phyloP scores from a whole-genome alignment of 2,329 filamentous ascomycete species.

The Curvularia verruculosa region DNA sequence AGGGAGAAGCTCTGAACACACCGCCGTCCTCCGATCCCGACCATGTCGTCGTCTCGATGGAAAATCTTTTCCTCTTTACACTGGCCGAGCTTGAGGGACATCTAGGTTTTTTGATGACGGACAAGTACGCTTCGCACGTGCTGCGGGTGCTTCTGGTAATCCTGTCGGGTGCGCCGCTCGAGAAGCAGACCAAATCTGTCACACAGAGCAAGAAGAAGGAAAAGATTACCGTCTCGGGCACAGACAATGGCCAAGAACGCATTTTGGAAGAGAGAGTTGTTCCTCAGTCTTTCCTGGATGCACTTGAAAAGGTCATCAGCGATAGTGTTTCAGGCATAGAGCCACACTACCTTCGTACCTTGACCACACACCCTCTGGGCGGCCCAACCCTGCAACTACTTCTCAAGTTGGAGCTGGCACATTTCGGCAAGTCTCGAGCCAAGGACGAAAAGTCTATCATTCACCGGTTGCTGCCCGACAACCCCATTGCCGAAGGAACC shows the following conservation, averaged over 20 bases:
- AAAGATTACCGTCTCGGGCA: slow-evolving; percentile 65
- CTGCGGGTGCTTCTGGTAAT: slow-evolving; percentile 85
- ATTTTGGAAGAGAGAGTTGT: slow-evolving; percentile 60
- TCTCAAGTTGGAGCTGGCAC: slow-evolving; percentile 80
- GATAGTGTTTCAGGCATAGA: slow-evolving; percentile 78
- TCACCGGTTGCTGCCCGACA: slow-evolving; percentile 78
- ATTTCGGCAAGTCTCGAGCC: slow-evolving; percentile 70
- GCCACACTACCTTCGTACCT: slow-evolving; percentile 76
- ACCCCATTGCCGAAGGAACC: slow-evolving; percentile 72
- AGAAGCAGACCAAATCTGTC: slow-evolving; percentile 68
- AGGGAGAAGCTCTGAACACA: slow-evolving; percentile 52
- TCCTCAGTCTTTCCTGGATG: slow-evolving; percentile 76
- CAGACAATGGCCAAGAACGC: slow-evolving; percentile 55
- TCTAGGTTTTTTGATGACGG: slow-evolving; percentile 81
- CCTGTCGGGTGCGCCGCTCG: slow-evolving; percentile 80
- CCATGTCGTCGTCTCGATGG: slow-evolving; percentile 70
- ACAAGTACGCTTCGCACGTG: slow-evolving; percentile 88
- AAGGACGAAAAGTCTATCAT: slow-evolving; percentile 73
- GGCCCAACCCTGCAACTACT: slow-evolving; percentile 93
- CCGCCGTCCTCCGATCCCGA: slow-evolving; percentile 55
- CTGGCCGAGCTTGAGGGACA: slow-evolving; percentile 88
- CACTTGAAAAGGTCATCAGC: slow-evolving; percentile 80
- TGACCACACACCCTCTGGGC: slow-evolving; percentile 87
- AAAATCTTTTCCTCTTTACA: slow-evolving; percentile 81
- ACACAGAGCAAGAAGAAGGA: slow-evolving; percentile 94